Conservation (phyloP, 129 eudicot species). For the Flaveria linearis region DNA sequence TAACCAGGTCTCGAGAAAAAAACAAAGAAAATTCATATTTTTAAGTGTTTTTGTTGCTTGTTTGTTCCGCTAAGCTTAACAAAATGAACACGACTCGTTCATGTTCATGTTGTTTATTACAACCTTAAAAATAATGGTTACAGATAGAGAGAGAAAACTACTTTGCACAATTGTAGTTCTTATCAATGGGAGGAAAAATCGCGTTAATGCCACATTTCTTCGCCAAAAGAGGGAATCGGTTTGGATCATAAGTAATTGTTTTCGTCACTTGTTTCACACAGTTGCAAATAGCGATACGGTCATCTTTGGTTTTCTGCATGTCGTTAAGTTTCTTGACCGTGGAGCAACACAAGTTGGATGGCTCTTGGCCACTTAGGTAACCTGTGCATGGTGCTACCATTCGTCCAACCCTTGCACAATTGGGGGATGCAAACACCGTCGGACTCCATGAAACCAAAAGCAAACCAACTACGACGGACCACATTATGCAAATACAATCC, state of each 20-base stretch:
- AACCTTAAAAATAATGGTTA: background rate
- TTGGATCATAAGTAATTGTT: constrained; percentile 17
- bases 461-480: constrained; percentile 10
- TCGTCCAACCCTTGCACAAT: constrained; percentile 11
- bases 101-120: background rate
- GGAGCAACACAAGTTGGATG: constrained; percentile 22
- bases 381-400: constrained; percentile 29
- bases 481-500: constrained; percentile 10
- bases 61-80: background rate
- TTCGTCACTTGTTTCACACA: constrained; percentile 28
- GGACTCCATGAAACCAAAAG: constrained; percentile 26
- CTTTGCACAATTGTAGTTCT: constrained; percentile 30
- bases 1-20: no score
- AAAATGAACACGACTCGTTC: background rate
- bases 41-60: background rate
- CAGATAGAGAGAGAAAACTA: constrained; percentile 17
- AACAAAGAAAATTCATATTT: no score
- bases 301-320: constrained; percentile 21
- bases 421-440: constrained; percentile 17
- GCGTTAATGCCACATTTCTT: constrained; percentile 26
- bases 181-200: constrained; percentile 31
- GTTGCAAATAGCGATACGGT: constrained; percentile 33
- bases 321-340: constrained; percentile 15
- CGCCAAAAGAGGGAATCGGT: constrained; percentile 30
- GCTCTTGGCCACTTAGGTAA: constrained; percentile 29